These are phyloP conservation scores for Saccharomycopsis guyanensis DNA, from an alignment of 805 yeast genomes.

Conservation along the genomic window DNA sequence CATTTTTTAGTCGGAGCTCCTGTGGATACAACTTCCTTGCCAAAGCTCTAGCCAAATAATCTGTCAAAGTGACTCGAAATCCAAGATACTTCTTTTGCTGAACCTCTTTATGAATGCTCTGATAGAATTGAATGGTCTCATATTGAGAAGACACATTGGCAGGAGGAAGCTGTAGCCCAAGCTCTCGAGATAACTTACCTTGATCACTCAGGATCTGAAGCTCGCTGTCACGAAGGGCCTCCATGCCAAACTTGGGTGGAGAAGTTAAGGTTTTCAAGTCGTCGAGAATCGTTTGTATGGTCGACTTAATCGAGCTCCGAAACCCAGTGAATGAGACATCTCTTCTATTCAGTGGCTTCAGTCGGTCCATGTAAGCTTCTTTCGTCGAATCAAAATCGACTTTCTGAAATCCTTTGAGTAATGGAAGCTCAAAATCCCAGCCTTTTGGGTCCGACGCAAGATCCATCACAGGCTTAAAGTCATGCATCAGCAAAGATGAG, in stretches of 20 bases:
- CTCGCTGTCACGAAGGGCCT: not conserved
- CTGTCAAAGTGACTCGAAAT: conserved; percentile 51
- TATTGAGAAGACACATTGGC: conserved; percentile 32
- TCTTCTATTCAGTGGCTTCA: conserved; percentile 19
- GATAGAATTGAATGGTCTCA: conserved; percentile 33
- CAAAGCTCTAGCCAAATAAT: conserved; percentile 63
- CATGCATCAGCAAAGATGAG: conserved; percentile 37
- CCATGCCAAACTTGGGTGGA: not conserved
- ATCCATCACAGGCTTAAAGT: conserved; percentile 50
- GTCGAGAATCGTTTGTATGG: conserved; percentile 1
- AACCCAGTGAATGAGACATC: too few relatives aligned
- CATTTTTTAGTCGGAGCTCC: too few relatives aligned
- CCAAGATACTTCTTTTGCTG: conserved; percentile 45
- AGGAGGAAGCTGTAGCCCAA: conserved; percentile 56
- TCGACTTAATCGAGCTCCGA: conserved; percentile 22
- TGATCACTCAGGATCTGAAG: too few relatives aligned
- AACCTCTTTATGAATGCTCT: conserved; percentile 46
- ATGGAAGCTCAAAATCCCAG: conserved; percentile 29
- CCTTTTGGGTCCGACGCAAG: conserved; percentile 33
- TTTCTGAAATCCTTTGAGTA: conserved; percentile 53
- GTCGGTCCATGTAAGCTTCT: conserved; percentile 4
- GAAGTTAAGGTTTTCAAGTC: conserved; percentile 1
- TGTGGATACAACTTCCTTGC: conserved; percentile 43
- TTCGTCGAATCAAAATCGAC: conserved; percentile 32
- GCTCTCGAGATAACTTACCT: too few relatives aligned